Evolutionary conservation across 2,329 filamentous ascomycete genomes (phyloP).

Genomic region (Colletotrichum lini): DNA sequence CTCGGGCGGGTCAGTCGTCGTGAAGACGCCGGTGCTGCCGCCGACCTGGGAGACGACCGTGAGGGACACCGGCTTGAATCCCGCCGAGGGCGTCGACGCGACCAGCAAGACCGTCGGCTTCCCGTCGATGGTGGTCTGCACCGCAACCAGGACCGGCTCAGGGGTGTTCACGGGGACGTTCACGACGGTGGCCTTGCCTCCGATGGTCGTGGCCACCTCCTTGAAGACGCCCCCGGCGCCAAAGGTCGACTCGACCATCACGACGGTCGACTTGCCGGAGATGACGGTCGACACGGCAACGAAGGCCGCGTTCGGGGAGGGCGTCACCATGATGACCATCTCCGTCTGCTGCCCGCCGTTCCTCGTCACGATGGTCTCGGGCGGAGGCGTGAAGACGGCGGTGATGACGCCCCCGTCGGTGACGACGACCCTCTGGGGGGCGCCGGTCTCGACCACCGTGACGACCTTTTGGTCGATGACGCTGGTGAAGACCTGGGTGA

Average conservation of each 20-base stretch:
- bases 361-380: conserved; percentile 21
- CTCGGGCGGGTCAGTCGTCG: conserved; percentile 44
- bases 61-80: conserved; percentile 45
- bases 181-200: conserved; percentile 21
- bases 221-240: neutral
- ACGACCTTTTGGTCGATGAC: conserved; percentile 44
- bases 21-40: conserved; percentile 46
- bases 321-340: conserved; percentile 38
- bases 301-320: conserved; percentile 12
- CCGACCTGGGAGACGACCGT: conserved; percentile 46
- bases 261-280: neutral
- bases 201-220: conserved; percentile 9
- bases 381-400: conserved; percentile 16
- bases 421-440: conserved; percentile 38
- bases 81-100: conserved; percentile 43
- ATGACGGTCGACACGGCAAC: conserved; percentile 25
- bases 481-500: conserved; percentile 45
- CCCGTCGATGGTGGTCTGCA: conserved; percentile 41
- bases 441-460: conserved; percentile 33
- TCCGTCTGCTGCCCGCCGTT: conserved; percentile 30
- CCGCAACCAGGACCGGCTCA: conserved; percentile 8
- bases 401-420: conserved; percentile 33
- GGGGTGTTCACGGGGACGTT: conserved; percentile 2
- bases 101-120: conserved; percentile 41
- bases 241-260: conserved; percentile 12